Evolutionary conservation across 2,329 filamentous ascomycete species (phyloP).

Genomic region (Neopestalotiopsis sp.): DNA sequence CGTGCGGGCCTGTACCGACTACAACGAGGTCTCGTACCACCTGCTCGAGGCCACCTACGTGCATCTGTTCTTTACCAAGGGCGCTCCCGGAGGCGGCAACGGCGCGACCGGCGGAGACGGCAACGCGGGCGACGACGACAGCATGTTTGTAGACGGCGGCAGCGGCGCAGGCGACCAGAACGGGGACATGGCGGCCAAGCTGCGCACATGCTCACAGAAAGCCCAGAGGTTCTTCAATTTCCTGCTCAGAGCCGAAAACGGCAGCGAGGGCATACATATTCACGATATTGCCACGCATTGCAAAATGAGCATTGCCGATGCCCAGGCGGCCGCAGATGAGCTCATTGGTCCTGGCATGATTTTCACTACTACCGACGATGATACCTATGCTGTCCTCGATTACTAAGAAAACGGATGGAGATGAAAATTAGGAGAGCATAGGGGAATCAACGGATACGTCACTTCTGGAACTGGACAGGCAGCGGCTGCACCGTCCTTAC

Average conservation of each 20-base stretch:
- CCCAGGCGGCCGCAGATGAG: slow-evolving; percentile 81
- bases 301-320: slow-evolving; percentile 70
- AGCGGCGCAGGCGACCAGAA: slow-evolving; percentile 43
- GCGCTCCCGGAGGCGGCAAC: slow-evolving; percentile 48
- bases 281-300: slow-evolving; percentile 74
- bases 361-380: slow-evolving; percentile 90
- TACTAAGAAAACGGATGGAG: slow-evolving; percentile 44
- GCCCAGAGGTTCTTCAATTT: slow-evolving; percentile 76
- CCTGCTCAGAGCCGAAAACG: slow-evolving; percentile 69
- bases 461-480: background rate
- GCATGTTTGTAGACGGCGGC: slow-evolving; percentile 61
- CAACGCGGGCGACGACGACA: slow-evolving; percentile 44
- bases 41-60: slow-evolving; percentile 88
- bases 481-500: background rate
- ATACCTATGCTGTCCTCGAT: slow-evolving; percentile 88
- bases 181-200: slow-evolving; percentile 34
- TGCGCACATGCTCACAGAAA: slow-evolving; percentile 53
- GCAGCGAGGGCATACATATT: slow-evolving; percentile 83
- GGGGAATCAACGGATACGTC: background rate
- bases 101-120: slow-evolving; percentile 39
- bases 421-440: background rate
- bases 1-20: slow-evolving; percentile 79
- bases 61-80: slow-evolving; percentile 82
- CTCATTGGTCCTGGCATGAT: slow-evolving; percentile 75
- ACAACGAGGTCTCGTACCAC: slow-evolving; percentile 94